Evolutionary conservation across 2,329 filamentous ascomycete species (phyloP).

Genomic region (Sporothrix curviconia): DNA sequence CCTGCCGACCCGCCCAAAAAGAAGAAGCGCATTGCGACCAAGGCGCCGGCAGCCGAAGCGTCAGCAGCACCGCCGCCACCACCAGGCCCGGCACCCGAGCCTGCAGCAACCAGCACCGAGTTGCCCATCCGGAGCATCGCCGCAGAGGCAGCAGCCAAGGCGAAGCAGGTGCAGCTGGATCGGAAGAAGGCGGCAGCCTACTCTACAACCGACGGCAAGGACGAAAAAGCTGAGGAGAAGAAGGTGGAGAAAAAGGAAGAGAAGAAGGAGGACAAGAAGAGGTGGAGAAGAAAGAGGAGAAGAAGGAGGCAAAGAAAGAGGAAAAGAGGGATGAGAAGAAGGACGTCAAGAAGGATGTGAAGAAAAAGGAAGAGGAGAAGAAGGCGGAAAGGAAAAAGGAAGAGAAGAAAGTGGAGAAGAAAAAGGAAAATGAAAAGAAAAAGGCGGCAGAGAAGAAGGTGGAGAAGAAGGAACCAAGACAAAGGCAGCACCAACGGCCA

Average conservation of each 20-base stretch:
- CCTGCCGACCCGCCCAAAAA: slow-evolving; percentile 33
- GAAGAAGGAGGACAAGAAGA: background rate
- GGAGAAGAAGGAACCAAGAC: background rate
- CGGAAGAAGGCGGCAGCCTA: too few species aligned
- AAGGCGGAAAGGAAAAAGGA: background rate
- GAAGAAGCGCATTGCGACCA: background rate
- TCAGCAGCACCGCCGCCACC: slow-evolving; percentile 18
- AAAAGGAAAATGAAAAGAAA: too few species aligned
- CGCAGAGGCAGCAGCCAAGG: slow-evolving; percentile 60
- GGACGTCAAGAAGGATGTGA: too few species aligned
- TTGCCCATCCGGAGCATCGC: slow-evolving; percentile 49
- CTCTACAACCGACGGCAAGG: slow-evolving; percentile 48
- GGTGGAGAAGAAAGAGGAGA: too few species aligned
- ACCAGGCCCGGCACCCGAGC: slow-evolving; percentile 18
- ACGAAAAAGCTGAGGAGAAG: slow-evolving; percentile 19
- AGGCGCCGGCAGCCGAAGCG: background rate
- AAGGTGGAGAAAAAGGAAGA: background rate
- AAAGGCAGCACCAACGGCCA: slow-evolving; percentile 7
- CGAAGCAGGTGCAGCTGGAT: slow-evolving; percentile 53
- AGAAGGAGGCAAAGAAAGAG: slow-evolving; percentile 1
- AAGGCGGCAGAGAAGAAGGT: slow-evolving; percentile 12
- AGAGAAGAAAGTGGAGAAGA: too few species aligned
- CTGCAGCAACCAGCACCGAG: slow-evolving; percentile 15
- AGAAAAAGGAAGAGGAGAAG: background rate
- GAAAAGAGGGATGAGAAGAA: slow-evolving; percentile 2